phyloP scores from a whole-genome alignment of 2,329 filamentous ascomycete species.

The Talaromyces amestolkiae region DNA sequence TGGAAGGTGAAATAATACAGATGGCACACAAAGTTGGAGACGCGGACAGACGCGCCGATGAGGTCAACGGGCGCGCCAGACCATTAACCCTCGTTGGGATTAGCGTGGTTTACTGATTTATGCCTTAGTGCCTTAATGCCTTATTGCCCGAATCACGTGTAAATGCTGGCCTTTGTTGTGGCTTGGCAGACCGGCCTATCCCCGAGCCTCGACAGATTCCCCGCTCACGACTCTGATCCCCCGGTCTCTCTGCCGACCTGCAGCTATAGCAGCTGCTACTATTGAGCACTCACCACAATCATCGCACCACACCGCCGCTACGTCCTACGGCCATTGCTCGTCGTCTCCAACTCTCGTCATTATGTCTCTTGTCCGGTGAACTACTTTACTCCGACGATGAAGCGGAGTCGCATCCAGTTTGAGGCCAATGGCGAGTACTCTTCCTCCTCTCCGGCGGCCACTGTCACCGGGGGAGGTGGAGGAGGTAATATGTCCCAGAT shows the following conservation, averaged over 20 bases:
- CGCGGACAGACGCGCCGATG: constrained; percentile 19
- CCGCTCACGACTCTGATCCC: constrained; percentile 1
- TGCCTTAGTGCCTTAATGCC: background rate
- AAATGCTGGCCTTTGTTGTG: background rate
- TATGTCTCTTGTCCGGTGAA: constrained; percentile 8
- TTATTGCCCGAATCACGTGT: background rate
- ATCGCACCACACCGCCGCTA: background rate
- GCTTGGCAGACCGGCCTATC: background rate
- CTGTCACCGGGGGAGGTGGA: constrained; percentile 8
- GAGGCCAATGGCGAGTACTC: constrained; percentile 38
- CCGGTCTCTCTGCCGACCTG: constrained; percentile 10
- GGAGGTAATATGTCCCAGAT: constrained; percentile 22
- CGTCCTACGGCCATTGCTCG: background rate
- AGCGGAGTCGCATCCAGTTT: constrained; percentile 40
- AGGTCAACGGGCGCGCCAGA: constrained; percentile 16
- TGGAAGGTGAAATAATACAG: background rate
- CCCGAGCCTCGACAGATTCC: constrained; percentile 5
- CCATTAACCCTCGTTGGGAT: constrained; percentile 13
- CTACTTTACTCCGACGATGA: constrained; percentile 29
- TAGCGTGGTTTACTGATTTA: background rate
- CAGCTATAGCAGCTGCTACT: background rate
- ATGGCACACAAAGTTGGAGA: background rate
- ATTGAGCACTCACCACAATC: background rate
- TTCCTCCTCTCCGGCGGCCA: constrained; percentile 32
- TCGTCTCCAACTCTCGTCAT: background rate